A percentile compares a stretch with the other conserved stretches of the same genome.
phyloP scores from a whole-genome alignment of 2,329 filamentous ascomycete genomes.

The Polytolypa hystricis region DNA sequence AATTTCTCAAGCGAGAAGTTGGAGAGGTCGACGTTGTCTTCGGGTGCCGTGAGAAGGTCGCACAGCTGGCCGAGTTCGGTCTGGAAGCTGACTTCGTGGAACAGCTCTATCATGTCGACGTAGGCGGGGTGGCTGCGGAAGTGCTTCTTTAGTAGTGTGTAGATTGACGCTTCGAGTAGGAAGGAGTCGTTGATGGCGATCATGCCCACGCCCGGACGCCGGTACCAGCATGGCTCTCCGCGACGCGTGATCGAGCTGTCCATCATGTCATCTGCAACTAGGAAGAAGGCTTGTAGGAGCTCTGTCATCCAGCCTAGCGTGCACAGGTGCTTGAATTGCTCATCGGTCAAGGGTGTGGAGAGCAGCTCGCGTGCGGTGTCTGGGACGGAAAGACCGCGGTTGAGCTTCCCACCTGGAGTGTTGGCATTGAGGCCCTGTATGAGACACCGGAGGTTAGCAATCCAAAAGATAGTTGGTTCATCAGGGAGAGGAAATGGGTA shows the following conservation, averaged over 20 bases:
- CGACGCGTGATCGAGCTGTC: slow-evolving; percentile 89
- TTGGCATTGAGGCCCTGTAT: slow-evolving; percentile 70
- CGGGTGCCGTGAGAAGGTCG: slow-evolving; percentile 89
- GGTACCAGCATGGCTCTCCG: slow-evolving; percentile 94
- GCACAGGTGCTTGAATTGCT: slow-evolving; percentile 80
- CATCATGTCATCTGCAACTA: slow-evolving; percentile 98
- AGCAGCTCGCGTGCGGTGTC: slow-evolving; percentile 24
- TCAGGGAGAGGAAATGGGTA: background rate
- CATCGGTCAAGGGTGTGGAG: slow-evolving; percentile 30
- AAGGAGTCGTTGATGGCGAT: slow-evolving; percentile 98
- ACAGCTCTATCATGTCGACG: slow-evolving; percentile 84
- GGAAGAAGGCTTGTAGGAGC: slow-evolving; percentile 96
- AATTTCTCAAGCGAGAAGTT: slow-evolving; percentile 96
- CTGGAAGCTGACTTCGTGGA: slow-evolving; percentile 89
- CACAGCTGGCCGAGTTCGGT: slow-evolving; percentile 93
- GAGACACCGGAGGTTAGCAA: background rate
- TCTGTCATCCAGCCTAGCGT: slow-evolving; percentile 96
- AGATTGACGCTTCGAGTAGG: slow-evolving; percentile 86
- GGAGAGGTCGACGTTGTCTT: slow-evolving; percentile 82
- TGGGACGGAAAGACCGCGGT: slow-evolving; percentile 72
- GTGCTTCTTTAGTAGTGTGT: slow-evolving; percentile 82
- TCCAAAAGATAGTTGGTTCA: background rate
- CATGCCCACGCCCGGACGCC: slow-evolving; percentile 78
- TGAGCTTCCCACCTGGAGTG: slow-evolving; percentile 90
- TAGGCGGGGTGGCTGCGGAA: slow-evolving; percentile 83